Conservation (phyloP, 495 filamentous ascomycete genomes). For the Talaromyces ruber region DNA sequence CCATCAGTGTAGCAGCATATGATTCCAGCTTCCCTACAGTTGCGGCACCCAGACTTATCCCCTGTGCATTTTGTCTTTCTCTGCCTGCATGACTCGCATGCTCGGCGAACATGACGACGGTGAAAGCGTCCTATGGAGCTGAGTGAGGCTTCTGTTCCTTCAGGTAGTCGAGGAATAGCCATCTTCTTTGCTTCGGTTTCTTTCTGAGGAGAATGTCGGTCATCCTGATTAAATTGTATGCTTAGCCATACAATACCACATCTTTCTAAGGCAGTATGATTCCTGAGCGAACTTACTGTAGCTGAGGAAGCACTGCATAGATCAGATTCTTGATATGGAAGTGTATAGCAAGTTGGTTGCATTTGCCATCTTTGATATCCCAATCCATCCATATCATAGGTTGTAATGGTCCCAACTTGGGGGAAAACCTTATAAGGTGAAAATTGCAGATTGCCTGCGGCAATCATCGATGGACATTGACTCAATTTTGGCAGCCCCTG, state of each 20-base stretch:
- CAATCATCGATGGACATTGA: constrained; percentile 3
- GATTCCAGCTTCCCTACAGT: constrained; percentile 42
- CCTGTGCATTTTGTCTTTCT: constrained; percentile 54
- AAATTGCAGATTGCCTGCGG: not conserved
- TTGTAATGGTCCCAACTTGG: not conserved
- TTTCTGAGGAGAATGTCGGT: constrained; percentile 11
- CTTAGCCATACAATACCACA: not conserved
- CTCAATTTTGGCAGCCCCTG: not conserved
- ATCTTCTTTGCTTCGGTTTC: constrained; percentile 21
- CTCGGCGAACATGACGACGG: constrained; percentile 35
- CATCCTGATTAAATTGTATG: constrained; percentile 14
- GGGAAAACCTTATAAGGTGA: not conserved
- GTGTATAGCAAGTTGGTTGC: constrained; percentile 5
- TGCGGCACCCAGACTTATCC: constrained; percentile 43
- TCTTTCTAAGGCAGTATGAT: not conserved
- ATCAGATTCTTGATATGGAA: constrained; percentile 5
- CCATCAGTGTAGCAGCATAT: constrained; percentile 48
- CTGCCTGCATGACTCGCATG: constrained; percentile 39
- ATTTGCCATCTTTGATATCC: constrained; percentile 3
- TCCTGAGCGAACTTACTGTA: not conserved
- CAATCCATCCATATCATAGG: constrained; percentile 6
- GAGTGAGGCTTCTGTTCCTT: constrained; percentile 29
- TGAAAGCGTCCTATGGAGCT: constrained; percentile 28
- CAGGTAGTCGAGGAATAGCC: constrained; percentile 34
- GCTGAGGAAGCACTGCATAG: constrained; percentile 5